These are phyloP conservation scores for Tricholoma matsutake DNA, from an alignment of 768 basidiomycete genomes.

Conservation along the genomic window DNA sequence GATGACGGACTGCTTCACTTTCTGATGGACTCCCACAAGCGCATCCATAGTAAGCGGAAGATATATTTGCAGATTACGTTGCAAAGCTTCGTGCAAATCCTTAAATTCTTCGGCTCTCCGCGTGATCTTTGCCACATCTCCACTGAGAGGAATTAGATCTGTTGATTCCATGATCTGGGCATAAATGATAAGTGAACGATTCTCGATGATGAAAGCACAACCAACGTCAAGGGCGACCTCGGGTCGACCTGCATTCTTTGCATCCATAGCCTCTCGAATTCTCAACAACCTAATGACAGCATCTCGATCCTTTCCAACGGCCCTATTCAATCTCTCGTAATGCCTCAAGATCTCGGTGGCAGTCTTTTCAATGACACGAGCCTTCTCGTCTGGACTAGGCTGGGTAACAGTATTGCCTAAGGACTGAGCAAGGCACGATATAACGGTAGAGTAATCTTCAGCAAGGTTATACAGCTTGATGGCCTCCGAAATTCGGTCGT, in stretches of 20 bases:
- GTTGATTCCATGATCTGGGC: conserved; percentile 81
- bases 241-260: conserved; percentile 65
- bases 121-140: conserved; percentile 82
- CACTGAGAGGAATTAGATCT: conserved; percentile 81
- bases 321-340: conserved; percentile 74
- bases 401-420: conserved; percentile 80
- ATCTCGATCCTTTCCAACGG: conserved; percentile 68
- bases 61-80: conserved; percentile 86
- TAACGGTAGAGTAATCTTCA: conserved; percentile 84
- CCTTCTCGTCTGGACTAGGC: conserved; percentile 60
- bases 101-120: conserved; percentile 87
- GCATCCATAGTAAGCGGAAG: conserved; percentile 91
- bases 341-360: conserved; percentile 77
- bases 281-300: conserved; percentile 72
- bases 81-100: conserved; percentile 80
- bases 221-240: conserved; percentile 83
- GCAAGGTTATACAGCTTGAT: conserved; percentile 96
- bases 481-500: conserved; percentile 83
- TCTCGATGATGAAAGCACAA: conserved; percentile 10
- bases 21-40: conserved; percentile 77
- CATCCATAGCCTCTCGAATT: conserved; percentile 77
- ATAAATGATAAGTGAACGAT: neutral
- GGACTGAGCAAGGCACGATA: conserved; percentile 82
- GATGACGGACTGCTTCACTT: conserved; percentile 64
- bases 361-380: conserved; percentile 64